Evolutionary conservation across 176 grass and related monocot species (phyloP).

Genomic region (Ensete ventricosum): DNA sequence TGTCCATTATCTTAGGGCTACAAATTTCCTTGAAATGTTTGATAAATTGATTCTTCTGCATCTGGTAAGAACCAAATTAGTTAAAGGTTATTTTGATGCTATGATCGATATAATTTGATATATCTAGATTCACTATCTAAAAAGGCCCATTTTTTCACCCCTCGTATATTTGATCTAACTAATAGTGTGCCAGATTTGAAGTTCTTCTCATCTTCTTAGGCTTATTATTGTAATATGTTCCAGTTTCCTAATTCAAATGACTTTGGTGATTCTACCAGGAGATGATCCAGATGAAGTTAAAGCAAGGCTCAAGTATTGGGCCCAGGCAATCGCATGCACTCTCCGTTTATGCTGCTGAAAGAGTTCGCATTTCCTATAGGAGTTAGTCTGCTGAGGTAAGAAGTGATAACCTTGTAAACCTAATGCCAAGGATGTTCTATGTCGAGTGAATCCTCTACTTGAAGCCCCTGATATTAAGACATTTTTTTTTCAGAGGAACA

Average conservation of each 20-base stretch:
- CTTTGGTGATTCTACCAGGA: neutral
- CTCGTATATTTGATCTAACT: no score
- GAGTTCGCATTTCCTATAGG: neutral
- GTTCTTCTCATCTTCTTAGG: neutral
- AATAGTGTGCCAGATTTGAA: no score
- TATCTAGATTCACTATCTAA: no score
- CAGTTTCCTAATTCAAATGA: neutral
- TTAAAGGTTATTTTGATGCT: no score
- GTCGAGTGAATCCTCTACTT: neutral
- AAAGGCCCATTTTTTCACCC: no score
- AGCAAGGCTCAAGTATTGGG: slow-evolving; percentile 5
- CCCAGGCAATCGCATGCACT: neutral
- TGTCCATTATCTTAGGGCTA: no score
- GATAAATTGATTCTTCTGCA: no score
- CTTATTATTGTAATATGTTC: neutral
- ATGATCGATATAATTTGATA: no score
- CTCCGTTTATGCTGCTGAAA: neutral
- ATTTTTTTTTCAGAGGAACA: neutral
- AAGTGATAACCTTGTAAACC: neutral
- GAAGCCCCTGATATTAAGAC: neutral
- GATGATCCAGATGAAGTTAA: slow-evolving; percentile 11
- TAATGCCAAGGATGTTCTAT: neutral
- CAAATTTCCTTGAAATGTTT: no score
- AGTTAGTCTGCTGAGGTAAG: neutral
- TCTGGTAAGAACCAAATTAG: no score